These are phyloP conservation scores for Chimonanthus salicifolius DNA, from an alignment of 164 flowering plant genomes.

Conservation along the genomic window DNA sequence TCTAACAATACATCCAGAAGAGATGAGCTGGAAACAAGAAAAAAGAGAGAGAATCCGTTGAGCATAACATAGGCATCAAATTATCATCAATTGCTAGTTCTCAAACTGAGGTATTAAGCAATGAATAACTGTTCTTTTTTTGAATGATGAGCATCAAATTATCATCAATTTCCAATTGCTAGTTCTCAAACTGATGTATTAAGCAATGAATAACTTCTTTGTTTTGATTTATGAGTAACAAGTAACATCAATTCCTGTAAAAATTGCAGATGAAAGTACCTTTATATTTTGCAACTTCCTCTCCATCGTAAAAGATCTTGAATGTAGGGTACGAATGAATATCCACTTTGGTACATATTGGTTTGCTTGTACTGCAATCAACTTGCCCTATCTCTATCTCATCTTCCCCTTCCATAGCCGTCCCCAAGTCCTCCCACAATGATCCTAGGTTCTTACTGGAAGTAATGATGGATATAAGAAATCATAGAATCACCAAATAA, in stretches of 20 bases:
- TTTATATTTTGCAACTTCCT: constrained; percentile 81
- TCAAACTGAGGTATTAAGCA: no score
- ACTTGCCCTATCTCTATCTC: constrained; percentile 95
- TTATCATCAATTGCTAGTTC: not conserved
- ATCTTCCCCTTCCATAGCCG: constrained; percentile 81
- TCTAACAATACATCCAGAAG: not conserved
- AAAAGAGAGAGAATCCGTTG: not conserved
- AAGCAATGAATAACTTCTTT: no score
- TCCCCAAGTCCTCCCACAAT: constrained; percentile 89
- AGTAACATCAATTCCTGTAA: not conserved
- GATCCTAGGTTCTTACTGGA: constrained; percentile 89
- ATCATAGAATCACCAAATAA: not conserved
- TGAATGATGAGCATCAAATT: not conserved
- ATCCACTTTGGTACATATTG: constrained; percentile 82
- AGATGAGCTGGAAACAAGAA: not conserved
- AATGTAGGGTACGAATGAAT: constrained; percentile 97
- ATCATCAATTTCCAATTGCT: not conserved
- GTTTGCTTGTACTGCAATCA: constrained; percentile 61
- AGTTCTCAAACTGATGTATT: no score
- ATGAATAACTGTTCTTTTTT: no score
- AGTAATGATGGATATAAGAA: constrained; percentile 5
- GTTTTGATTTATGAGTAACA: not conserved
- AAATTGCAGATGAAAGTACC: constrained; percentile 36
- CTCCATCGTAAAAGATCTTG: constrained; percentile 91
- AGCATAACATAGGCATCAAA: not conserved